Evolutionary conservation across 768 basidiomycete species (phyloP).

Genomic region (Pleurotus citrinopileatus): DNA sequence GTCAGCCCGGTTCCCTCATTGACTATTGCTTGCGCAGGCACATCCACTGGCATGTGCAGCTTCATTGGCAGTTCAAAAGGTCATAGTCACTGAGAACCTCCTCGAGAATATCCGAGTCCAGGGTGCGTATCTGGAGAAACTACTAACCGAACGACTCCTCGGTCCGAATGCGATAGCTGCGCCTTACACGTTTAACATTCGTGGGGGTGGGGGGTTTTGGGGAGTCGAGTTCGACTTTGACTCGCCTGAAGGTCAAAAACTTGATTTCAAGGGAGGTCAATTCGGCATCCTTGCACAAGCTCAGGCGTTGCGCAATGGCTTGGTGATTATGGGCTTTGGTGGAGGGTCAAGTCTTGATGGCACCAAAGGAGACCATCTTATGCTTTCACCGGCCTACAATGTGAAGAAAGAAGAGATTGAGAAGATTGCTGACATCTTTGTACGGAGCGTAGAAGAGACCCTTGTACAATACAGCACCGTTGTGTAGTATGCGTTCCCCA

Average conservation of each 20-base stretch:
- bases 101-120: slow-evolving; percentile 11
- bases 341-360: slow-evolving; percentile 72
- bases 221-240: slow-evolving; percentile 79
- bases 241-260: slow-evolving; percentile 31
- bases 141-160: slow-evolving; percentile 53
- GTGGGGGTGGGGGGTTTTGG: slow-evolving; percentile 85
- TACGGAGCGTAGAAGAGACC: slow-evolving; percentile 66
- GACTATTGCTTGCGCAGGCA: not conserved
- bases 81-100: slow-evolving; percentile 12
- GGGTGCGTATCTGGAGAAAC: slow-evolving; percentile 28
- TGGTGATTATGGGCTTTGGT: slow-evolving; percentile 72
- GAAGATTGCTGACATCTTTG: slow-evolving; percentile 62
- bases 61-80: slow-evolving; percentile 60
- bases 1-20: no score
- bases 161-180: slow-evolving; percentile 55
- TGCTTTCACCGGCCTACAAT: slow-evolving; percentile 82
- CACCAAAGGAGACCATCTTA: slow-evolving; percentile 63
- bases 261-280: slow-evolving; percentile 47
- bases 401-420: slow-evolving; percentile 67
- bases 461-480: slow-evolving; percentile 33
- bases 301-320: slow-evolving; percentile 59
- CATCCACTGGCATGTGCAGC: slow-evolving; percentile 76
- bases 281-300: slow-evolving; percentile 76
- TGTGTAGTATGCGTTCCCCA: not conserved
- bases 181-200: slow-evolving; percentile 74